phyloP scores from a whole-genome alignment of 2,329 filamentous ascomycete species.

The Aspergillus sp. region DNA sequence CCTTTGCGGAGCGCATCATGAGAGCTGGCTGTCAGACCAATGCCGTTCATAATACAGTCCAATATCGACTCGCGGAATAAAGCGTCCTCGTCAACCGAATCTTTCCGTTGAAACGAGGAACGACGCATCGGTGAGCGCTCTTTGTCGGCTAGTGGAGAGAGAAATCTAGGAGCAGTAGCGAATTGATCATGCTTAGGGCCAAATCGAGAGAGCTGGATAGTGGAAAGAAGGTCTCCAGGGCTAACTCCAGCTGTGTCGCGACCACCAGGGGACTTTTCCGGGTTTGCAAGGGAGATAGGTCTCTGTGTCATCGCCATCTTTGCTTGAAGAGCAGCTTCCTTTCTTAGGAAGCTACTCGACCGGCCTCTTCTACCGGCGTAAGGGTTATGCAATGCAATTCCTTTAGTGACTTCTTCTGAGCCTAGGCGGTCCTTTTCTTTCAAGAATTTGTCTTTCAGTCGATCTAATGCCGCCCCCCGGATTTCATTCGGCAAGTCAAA shows the following conservation, averaged over 20 bases:
- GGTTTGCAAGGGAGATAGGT: conserved; percentile 19
- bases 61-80: conserved; percentile 87
- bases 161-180: conserved; percentile 25
- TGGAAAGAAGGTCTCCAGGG: conserved; percentile 77
- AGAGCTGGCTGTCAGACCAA: conserved; percentile 70
- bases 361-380: conserved; percentile 64
- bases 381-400: conserved; percentile 90
- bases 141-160: conserved; percentile 45
- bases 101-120: conserved; percentile 63
- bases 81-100: conserved; percentile 82
- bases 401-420: conserved; percentile 80
- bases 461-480: conserved; percentile 75
- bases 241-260: conserved; percentile 52
- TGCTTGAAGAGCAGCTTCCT: conserved; percentile 75
- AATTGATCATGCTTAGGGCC: conserved; percentile 51
- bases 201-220: conserved; percentile 68
- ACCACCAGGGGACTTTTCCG: conserved; percentile 25
- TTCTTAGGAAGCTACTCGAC: conserved; percentile 72
- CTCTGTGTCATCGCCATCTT: conserved; percentile 50
- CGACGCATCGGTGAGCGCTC: conserved; percentile 39
- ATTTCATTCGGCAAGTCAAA: conserved; percentile 91
- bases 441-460: conserved; percentile 90
- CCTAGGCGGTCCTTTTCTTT: conserved; percentile 79
- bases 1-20: conserved; percentile 64
- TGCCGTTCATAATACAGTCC: conserved; percentile 92